Evolutionary conservation across 192 early-diverging fungal species (phyloP).

Genomic region (Podila minutissima): DNA sequence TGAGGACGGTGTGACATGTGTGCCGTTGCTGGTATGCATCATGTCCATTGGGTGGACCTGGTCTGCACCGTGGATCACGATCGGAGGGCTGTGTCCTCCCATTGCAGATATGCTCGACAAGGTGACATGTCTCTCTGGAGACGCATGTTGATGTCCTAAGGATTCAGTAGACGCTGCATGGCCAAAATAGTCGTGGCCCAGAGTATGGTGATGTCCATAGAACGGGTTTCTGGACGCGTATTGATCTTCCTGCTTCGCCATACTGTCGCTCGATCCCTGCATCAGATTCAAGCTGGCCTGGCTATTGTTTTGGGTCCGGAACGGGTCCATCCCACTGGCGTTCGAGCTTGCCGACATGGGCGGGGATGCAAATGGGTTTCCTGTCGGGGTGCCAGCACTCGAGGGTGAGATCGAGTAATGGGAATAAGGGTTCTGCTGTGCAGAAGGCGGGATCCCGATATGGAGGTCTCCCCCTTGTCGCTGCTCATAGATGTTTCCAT

Average conservation of each 20-base stretch:
- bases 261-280: neutral
- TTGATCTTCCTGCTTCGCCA: neutral
- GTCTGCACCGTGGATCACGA: neutral
- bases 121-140: no score
- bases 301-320: constrained; percentile 28
- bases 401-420: constrained; percentile 27
- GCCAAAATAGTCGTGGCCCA: neutral
- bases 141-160: neutral
- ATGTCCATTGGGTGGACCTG: neutral
- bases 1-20: no score
- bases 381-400: neutral
- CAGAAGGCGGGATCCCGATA: constrained; percentile 3
- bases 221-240: constrained; percentile 1
- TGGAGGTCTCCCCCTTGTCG: constrained; percentile 2
- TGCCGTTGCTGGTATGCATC: neutral
- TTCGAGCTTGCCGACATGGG: constrained; percentile 12
- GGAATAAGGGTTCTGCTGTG: constrained; percentile 3
- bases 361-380: constrained; percentile 27
- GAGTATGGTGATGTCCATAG: neutral
- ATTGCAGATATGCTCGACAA: neutral
- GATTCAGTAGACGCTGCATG: neutral
- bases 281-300: constrained; percentile 9
- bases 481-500: neutral
- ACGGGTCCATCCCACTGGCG: constrained; percentile 12
- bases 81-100: neutral